Conservation (phyloP, 345 rosid genomes). For the Salix purpurea region DNA sequence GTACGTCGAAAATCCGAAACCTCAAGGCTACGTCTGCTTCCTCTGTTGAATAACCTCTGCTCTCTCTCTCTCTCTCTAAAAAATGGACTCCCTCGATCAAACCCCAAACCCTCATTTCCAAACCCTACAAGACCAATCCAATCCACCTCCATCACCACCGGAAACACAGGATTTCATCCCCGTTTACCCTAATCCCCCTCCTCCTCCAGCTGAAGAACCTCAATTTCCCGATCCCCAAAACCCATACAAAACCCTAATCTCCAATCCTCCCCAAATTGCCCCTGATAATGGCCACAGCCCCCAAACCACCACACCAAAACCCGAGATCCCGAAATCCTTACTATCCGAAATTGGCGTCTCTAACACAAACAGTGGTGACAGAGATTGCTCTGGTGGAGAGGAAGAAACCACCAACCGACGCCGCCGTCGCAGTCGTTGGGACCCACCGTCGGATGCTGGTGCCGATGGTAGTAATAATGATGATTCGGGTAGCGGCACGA, state of each 20-base stretch:
- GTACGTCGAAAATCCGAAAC: background rate
- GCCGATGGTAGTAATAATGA: constrained; percentile 3
- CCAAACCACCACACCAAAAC: constrained; percentile 9
- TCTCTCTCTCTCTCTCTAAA: background rate
- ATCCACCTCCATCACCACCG: background rate
- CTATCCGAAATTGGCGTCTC: constrained; percentile 61
- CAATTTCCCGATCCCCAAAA: constrained; percentile 2
- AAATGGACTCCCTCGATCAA: constrained; percentile 13
- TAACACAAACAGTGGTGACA: constrained; percentile 58
- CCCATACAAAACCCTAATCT: background rate
- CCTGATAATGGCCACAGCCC: constrained; percentile 1
- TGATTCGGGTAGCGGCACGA: constrained; percentile 48
- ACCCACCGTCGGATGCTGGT: constrained; percentile 43
- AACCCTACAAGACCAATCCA: background rate
- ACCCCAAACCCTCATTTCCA: constrained; percentile 3
- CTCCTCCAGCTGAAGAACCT: constrained; percentile 4
- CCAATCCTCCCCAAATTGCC: background rate
- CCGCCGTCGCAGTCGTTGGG: constrained; percentile 84
- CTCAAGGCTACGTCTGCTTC: background rate
- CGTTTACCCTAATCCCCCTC: background rate
- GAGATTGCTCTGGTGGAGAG: constrained; percentile 75
- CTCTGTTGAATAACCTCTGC: background rate
- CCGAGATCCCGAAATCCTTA: constrained; percentile 35
- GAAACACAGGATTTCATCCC: constrained; percentile 5
- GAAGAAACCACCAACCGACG: constrained; percentile 78